A percentile compares a stretch with the other conserved stretches of the same genome.
Conservation (phyloP, 2,329 filamentous ascomycete genomes). For the Trichoderma sp. region DNA sequence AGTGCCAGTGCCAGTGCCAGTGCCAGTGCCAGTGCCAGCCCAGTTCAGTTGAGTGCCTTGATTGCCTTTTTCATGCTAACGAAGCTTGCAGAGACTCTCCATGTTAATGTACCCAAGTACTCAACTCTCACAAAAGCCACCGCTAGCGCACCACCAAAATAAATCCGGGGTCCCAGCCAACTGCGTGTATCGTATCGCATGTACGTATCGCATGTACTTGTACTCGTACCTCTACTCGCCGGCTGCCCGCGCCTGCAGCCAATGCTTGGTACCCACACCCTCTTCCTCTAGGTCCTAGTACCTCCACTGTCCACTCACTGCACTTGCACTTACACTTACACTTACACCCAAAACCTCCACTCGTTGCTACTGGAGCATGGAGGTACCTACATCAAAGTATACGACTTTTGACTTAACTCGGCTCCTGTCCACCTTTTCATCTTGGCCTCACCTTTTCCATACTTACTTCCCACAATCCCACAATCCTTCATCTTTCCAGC, state of each 20-base stretch:
- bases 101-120: too few relatives aligned
- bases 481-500: not conserved
- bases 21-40: too few relatives aligned
- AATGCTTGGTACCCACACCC: slow-evolving; percentile 6
- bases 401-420: not conserved
- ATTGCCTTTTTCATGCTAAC: not conserved
- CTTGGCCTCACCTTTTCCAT: not conserved
- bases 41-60: not conserved
- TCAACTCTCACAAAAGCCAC: not conserved
- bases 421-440: slow-evolving; percentile 4
- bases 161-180: slow-evolving; percentile 16
- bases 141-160: not conserved
- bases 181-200: not conserved
- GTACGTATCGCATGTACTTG: too few relatives aligned
- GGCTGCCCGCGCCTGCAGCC: slow-evolving; percentile 18
- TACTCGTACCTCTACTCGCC: not conserved
- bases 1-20: not conserved
- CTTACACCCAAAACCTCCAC: slow-evolving; percentile 4
- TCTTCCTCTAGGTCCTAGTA: not conserved
- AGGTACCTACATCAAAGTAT: not conserved
- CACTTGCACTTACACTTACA: not conserved
- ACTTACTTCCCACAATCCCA: not conserved
- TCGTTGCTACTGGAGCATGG: not conserved
- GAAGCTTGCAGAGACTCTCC: not conserved
- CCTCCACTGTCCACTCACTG: not conserved